Base-by-base conservation (phyloP, 1,284 basidiomycete species). In the Ustilago hordei region DNA sequence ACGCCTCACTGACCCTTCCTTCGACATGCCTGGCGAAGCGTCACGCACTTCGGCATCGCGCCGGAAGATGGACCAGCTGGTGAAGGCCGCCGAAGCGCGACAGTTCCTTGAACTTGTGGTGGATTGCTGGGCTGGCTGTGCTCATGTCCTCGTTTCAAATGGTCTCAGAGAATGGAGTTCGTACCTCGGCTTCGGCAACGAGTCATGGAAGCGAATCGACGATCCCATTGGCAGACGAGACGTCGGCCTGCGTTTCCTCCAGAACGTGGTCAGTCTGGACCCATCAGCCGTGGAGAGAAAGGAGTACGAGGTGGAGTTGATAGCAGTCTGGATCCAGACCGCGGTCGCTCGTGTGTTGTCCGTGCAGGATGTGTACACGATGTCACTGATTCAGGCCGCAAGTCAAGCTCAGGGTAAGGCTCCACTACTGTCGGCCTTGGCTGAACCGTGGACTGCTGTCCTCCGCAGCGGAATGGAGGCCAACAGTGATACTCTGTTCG, bases 51-150 rank as follows among this genome's bases (percentile, higher is more conserved):
- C 55, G 2, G 54, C 55, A 35, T 62, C 66, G 9, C 58, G 60
- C 8, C 61, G 31, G 2, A 61, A 63, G 2, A 64, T 80, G 61
- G 75, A 75, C 23, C 55, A 35, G 36, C 38, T 81, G 35, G 81
- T 45, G 77, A 84, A 66, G 53, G 80, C 58, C 4, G 87, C 80
- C 8, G 75, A 80, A 81, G 78, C 81, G 67, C 52, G 86, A 84
- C 64, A 86, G 87, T 75, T 83, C 38, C 69, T 85, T 1, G 89
- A 91, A 73, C 83, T 87, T 43, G 90, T 93, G 87, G 89, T 94
- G 23, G 90, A 91, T 71, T 92, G 91, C 80, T 95, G 93, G 93
- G 89, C 92, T 3, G 90, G 91, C 8, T 94, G 92, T 79, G 91
- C 90, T 0, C 89, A 89, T 41, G 89, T 93, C 28, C 83, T 92